Conservation (phyloP, 768 basidiomycete species). For the Lactifluus volemus region DNA sequence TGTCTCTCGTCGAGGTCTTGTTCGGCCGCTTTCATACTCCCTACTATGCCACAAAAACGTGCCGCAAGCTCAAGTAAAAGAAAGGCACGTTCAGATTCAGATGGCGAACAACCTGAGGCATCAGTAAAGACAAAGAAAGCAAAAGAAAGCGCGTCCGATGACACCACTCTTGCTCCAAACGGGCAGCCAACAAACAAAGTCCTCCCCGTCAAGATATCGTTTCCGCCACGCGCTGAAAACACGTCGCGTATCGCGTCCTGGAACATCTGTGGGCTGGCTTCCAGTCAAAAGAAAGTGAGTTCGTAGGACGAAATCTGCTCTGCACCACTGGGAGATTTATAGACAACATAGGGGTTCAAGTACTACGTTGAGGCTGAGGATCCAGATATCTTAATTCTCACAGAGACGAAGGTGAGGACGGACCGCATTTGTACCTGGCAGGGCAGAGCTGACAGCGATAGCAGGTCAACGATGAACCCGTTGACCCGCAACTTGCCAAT, state of each 20-base stretch:
- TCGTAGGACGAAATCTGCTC: background rate
- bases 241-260: constrained; percentile 55
- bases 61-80: constrained; percentile 11
- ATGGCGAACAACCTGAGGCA: background rate
- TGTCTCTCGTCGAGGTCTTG: background rate
- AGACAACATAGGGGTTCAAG: constrained; percentile 55
- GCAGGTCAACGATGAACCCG: constrained; percentile 65
- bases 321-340: background rate
- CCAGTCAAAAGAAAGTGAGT: constrained; percentile 69
- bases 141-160: constrained; percentile 1
- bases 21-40: background rate
- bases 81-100: constrained; percentile 3
- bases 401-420: constrained; percentile 67
- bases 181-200: constrained; percentile 68
- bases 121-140: constrained; percentile 10
- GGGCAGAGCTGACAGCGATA: background rate
- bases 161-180: constrained; percentile 27
- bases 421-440: too few relatives aligned
- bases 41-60: constrained; percentile 9
- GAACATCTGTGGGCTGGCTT: constrained; percentile 74
- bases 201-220: constrained; percentile 51
- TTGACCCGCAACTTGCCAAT: constrained; percentile 44
- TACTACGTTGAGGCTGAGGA: constrained; percentile 79
- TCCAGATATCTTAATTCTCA: constrained; percentile 74
- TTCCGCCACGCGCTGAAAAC: constrained; percentile 41